Evolutionary conservation across 257 asterid genomes (phyloP), one percentile per base, ranked within the genome.

Genomic region (Mentha longifolia): DNA sequence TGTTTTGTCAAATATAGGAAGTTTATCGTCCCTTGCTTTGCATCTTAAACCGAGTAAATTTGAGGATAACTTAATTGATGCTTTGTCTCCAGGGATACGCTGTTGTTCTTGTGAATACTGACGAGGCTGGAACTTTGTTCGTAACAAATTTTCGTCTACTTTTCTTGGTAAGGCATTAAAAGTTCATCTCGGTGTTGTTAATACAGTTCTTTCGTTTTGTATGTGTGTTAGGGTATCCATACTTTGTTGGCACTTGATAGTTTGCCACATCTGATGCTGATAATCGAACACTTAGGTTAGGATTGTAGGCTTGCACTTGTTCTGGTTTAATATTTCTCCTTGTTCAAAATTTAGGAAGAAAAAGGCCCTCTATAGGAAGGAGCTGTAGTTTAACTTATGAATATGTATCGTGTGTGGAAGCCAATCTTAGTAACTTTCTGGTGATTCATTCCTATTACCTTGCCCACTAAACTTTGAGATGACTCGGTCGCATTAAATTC

Each of bases 91-190:
- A 94, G 98, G 97, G 89, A 58, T 70, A 76, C 64, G 96, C 95
- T 19, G 96, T 89, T 76, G 98, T 94, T 83, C 98, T 94, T 80
- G 96, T 91, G 84, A 94, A 94, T 82, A 91, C 78, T 67, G 96
- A 89, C 46, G 93, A 87, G 77, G 98, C 98, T 43, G 98, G 98
- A 73, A 89, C 95, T 30, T 77, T 94, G 83, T 94, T 82, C 33
- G 87, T 94, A 43, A 94, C 98, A 57, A 94, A 94, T 79, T 94
- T 81, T 74, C 98, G 98, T 70, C 96, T 94, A 76, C 95, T 94
- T 76, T 93, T 94, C 84, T 83, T 94, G 96, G 98, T 88, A 63
- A 71, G 74, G 7, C 52, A 77, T 63, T 61, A n/a, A 35, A 46
- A 35, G 55, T 49, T 45, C 46, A 57, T 46, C 20, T 39, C 61